Base-by-base conservation (phyloP, 495 filamentous ascomycete species). In the Daldinia childiae region DNA sequence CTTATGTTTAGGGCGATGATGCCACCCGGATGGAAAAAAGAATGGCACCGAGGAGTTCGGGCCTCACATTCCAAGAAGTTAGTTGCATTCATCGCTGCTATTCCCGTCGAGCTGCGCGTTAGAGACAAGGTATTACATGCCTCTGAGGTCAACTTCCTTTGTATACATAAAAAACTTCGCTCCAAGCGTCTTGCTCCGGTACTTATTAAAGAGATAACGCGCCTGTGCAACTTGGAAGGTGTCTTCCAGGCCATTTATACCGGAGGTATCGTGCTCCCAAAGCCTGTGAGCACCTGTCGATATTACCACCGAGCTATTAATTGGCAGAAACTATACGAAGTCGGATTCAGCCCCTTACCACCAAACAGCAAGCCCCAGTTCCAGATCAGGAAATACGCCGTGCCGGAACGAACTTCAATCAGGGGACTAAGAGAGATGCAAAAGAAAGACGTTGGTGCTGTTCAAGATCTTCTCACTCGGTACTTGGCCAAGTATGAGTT, bases 211-310 rank as follows among this genome's bases (percentile, higher is more conserved):
- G 95, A 98, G 77, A 93, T 99, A 76, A 98, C 95, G 9, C 90
- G 95, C 19, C 87, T 92, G 55, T 94, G 92, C 82, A 95, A 98
- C 78, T 75, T 91, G 26, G 84, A 88, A 43, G 90, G 89, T 3
- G 90, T 97, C 67, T 98, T 89, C 84, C 95, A 98, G 79, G 96
- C 95, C 38, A 92, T 98, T 74, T 97, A 97, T 80, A 99, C 96
- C 1, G 95, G 88, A 27, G 95, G 95, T 39, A 87, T 95, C 21
- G 88, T 98, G 30, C 85, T 99, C 2, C 96, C 95, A 6, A 95
- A 89, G 30, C 96, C 95, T 2, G 86, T 98, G 43, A 91, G 90
- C 80, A 97, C 94, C 12, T 97, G 93, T 79, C 87, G 95, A 52
- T 99, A 98, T 83, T 98, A 90, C 76, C 95, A 99, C 78, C 92